A percentile compares a stretch with the other conserved stretches of the same genome.
Conservation (phyloP, 23 red algal species). For the Pyropia haitanensis region DNA sequence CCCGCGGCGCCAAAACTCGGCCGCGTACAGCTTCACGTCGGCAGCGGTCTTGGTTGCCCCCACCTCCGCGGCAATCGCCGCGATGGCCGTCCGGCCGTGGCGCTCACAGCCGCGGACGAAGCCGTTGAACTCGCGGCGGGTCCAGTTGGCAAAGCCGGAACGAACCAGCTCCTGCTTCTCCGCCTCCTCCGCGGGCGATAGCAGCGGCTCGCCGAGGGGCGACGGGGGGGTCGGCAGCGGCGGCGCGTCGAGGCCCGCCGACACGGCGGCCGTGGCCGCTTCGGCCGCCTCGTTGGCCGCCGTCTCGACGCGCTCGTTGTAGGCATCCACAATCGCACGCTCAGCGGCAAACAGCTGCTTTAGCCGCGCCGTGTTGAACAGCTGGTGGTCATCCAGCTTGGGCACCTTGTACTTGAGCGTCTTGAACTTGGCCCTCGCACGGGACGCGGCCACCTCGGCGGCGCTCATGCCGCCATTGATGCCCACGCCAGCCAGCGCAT, state of each 20-base stretch:
- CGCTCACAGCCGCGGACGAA: slow-evolving; percentile 89
- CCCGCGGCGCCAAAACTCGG: slow-evolving; percentile 87
- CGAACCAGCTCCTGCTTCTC: slow-evolving; percentile 51
- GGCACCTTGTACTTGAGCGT: slow-evolving; percentile 69
- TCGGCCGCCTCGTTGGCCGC: slow-evolving; percentile 5
- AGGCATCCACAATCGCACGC: slow-evolving; percentile 58
- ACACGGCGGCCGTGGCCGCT: slow-evolving; percentile 31
- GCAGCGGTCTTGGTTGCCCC: slow-evolving; percentile 58
- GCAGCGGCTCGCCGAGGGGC: slow-evolving; percentile 19
- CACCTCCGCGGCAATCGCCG: slow-evolving; percentile 76
- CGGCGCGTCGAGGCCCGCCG: slow-evolving; percentile 35
- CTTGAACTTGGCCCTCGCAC: slow-evolving; percentile 9
- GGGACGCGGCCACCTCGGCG: background rate
- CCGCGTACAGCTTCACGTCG: slow-evolving; percentile 62
- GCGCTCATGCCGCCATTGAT: slow-evolving; percentile 2
- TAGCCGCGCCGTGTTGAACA: slow-evolving; percentile 72
- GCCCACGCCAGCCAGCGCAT: slow-evolving; percentile 13
- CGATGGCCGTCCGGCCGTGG: slow-evolving; percentile 78
- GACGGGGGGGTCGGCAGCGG: slow-evolving; percentile 23
- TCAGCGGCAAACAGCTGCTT: slow-evolving; percentile 74
- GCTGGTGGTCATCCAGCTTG: slow-evolving; percentile 59
- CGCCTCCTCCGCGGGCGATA: slow-evolving; percentile 43
- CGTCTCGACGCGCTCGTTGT: slow-evolving; percentile 39
- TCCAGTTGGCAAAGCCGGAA: slow-evolving; percentile 74
- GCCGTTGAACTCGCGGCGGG: slow-evolving; percentile 65